phyloP scores from a whole-genome alignment of 257 asterid species.

The Nicotiana attenuata region DNA sequence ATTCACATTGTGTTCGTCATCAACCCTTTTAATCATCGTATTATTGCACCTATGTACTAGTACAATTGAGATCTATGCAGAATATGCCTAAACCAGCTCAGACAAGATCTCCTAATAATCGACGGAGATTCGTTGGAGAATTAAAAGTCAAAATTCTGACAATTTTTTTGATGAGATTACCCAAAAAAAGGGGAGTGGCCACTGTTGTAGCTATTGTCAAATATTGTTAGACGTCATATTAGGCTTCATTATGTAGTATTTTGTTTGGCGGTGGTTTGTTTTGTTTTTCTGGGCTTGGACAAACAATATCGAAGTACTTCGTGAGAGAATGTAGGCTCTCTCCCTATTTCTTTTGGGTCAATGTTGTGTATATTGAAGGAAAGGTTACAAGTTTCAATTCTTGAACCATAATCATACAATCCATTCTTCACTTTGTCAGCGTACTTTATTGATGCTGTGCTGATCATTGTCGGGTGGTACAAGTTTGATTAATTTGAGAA shows the following conservation, averaged over 20 bases:
- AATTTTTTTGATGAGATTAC: no score
- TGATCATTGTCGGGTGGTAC: not conserved
- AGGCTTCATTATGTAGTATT: not conserved
- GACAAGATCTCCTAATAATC: no score
- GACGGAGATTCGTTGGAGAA: no score
- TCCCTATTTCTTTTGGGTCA: not conserved
- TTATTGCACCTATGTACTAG: no score
- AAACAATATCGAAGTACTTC: not conserved
- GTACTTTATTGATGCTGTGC: not conserved
- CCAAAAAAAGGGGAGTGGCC: no score
- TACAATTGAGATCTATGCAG: no score
- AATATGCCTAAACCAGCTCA: no score
- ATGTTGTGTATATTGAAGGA: not conserved
- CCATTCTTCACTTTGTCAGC: not conserved
- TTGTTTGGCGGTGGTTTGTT: not conserved
- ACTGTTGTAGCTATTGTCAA: no score
- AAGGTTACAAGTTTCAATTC: not conserved
- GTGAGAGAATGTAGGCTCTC: not conserved
- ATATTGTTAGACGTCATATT: not conserved
- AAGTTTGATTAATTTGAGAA: not conserved
- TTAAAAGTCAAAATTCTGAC: no score
- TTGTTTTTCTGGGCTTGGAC: not conserved
- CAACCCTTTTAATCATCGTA: no score
- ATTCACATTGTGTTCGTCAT: no score
- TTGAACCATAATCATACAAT: not conserved